Conservation (phyloP, 495 filamentous ascomycete genomes). For the Bryoglossum gracile region DNA sequence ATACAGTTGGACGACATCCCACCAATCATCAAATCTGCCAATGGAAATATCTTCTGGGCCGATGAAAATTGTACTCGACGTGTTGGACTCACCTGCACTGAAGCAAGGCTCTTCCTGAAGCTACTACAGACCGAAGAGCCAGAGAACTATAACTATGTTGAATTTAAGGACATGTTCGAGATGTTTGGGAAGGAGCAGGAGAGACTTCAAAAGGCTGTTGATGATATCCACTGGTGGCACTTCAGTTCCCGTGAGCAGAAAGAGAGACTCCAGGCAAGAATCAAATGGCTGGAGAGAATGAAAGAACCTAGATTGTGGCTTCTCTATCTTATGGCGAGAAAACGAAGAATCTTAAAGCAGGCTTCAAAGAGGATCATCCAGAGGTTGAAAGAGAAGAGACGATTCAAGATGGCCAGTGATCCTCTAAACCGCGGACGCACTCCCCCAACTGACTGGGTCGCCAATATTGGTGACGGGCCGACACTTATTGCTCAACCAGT, state of each 20-base stretch:
- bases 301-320: conserved; percentile 15
- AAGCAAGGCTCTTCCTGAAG: conserved; percentile 15
- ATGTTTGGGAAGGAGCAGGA: conserved; percentile 11
- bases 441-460: background rate
- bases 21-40: conserved; percentile 18
- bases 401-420: background rate
- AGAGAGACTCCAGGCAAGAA: conserved; percentile 14
- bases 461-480: background rate
- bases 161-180: conserved; percentile 20
- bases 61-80: conserved; percentile 20
- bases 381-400: conserved; percentile 14
- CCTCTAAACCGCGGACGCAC: background rate
- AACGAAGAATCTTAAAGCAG: conserved; percentile 17
- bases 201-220: conserved; percentile 7
- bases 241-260: conserved; percentile 2
- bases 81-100: conserved; percentile 17
- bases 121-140: conserved; percentile 18
- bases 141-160: conserved; percentile 16
- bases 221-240: conserved; percentile 11
- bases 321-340: conserved; percentile 18
- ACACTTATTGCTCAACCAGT: background rate
- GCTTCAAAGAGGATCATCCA: conserved; percentile 1
- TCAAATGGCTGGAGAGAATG: conserved; percentile 18
- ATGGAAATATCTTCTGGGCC: conserved; percentile 23
- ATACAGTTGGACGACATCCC: conserved; percentile 20